Base-by-base conservation (phyloP, 768 basidiomycete genomes). In the Termitomyces sp. region DNA sequence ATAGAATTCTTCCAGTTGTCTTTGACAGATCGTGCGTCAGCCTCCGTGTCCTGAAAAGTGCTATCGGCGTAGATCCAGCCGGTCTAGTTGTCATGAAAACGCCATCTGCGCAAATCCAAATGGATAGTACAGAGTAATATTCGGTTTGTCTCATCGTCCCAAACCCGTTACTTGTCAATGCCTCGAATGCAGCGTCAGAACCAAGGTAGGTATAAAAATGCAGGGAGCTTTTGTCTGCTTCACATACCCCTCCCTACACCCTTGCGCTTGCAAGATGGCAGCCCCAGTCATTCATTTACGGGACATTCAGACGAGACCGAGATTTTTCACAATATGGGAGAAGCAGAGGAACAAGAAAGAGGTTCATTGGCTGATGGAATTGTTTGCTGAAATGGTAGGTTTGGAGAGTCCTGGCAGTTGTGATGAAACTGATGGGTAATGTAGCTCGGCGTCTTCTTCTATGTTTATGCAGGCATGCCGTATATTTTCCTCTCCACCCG, bases 401-500 rank as follows among this genome's bases (percentile, higher is more conserved):
- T 40, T 4, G 40, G 20, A 10, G 40, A n/a, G n/a, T 9, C 10
- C 8, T 20, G 8, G 40, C 20, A 41, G 2, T 9, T 4, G 40
- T 9, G n/a, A 20, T 14, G 18, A n/a, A 10, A 20, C 40, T 20
- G 20, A 41, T 8, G n/a, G 2, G 3, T 41, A 5, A 3, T n/a
- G 40, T 41, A 41, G 40, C 40, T 83, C 33, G 86, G 85, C 10
- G 83, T 81, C 16, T 86, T 85, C 65, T 69, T 87, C 60, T 86
- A 84, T 63, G 76, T 78, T 26, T 82, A 79, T 57, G 72, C 71
- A 10, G 82, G 81, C 74, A 45, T 62, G 74, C 52, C 8, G n/a
- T 24, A 3, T 24, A 13, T 20, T 30, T 28, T 5, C 14, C 38
- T n/a, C 13, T 32, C 6, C n/a, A 13, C 8, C n/a, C 20, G 18